Evolutionary conservation across 2,329 filamentous ascomycete species (phyloP).

Genomic region (Talaromyces marneffei): DNA sequence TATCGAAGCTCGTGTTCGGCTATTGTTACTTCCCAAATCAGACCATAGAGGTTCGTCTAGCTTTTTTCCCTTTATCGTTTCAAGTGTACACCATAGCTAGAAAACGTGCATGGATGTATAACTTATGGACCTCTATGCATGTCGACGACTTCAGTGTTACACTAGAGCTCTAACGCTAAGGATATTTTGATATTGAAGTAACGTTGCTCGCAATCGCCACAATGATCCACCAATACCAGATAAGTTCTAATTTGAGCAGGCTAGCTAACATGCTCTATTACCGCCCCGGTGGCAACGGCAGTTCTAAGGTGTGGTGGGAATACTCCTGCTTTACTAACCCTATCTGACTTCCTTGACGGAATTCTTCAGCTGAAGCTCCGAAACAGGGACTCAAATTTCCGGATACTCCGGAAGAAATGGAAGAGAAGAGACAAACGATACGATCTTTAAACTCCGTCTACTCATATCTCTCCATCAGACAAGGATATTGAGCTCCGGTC

Average conservation of each 20-base stretch:
- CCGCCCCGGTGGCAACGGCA: background rate
- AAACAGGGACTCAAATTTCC: background rate
- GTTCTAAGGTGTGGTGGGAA: background rate
- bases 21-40: background rate
- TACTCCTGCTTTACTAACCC: background rate
- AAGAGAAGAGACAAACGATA: background rate
- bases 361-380: background rate
- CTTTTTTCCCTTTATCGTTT: background rate
- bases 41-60: background rate
- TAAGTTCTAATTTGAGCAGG: background rate
- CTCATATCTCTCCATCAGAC: background rate
- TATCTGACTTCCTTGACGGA: background rate
- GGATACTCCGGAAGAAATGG: background rate
- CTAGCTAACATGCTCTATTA: background rate
- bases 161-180: background rate
- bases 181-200: background rate
- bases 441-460: background rate
- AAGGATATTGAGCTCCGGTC: background rate
- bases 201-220: background rate
- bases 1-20: background rate
- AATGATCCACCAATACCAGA: background rate
- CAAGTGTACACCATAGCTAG: background rate
- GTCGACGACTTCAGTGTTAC: background rate
- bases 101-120: background rate
- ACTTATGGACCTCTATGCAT: background rate